Conservation (phyloP, 2,329 filamentous ascomycete genomes). For the Camillea tinctor region DNA sequence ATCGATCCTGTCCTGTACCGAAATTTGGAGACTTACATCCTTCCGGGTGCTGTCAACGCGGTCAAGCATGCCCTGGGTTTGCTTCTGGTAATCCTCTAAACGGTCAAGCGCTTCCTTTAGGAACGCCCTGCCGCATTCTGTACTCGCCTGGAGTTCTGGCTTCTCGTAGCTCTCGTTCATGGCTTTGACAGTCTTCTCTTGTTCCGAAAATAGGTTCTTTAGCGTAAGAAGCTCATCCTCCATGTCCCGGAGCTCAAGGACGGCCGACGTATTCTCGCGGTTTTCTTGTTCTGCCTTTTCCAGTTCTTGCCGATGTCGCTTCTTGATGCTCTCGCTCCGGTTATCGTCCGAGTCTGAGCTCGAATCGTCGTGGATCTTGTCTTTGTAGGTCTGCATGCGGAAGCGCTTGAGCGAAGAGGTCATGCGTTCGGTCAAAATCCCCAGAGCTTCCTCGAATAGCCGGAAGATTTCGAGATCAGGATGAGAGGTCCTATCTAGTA, state of each 20-base stretch:
- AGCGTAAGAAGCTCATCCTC: slow-evolving; percentile 62
- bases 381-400: slow-evolving; percentile 55
- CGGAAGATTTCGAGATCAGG: slow-evolving; percentile 62
- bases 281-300: slow-evolving; percentile 54
- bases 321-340: slow-evolving; percentile 43
- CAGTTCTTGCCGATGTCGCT: slow-evolving; percentile 39
- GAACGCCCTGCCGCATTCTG: slow-evolving; percentile 48
- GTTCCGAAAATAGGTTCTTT: slow-evolving; percentile 55
- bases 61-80: slow-evolving; percentile 56
- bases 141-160: slow-evolving; percentile 40
- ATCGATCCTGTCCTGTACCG: neutral
- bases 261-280: slow-evolving; percentile 60
- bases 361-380: slow-evolving; percentile 38
- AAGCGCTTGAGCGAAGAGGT: slow-evolving; percentile 62
- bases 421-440: slow-evolving; percentile 61
- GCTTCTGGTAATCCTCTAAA: slow-evolving; percentile 54
- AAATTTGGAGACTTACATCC: slow-evolving; percentile 41
- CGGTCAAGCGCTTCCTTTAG: slow-evolving; percentile 51
- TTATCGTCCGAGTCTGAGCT: slow-evolving; percentile 41
- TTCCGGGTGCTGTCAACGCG: slow-evolving; percentile 58
- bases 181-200: slow-evolving; percentile 47
- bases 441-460: slow-evolving; percentile 66
- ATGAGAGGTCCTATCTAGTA: slow-evolving; percentile 59
- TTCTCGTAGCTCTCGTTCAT: slow-evolving; percentile 46
- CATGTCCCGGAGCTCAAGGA: slow-evolving; percentile 62